These are phyloP conservation scores for Tritrichomonas foetus DNA, from an alignment of 208 protist genomes.

Conservation along the genomic window DNA sequence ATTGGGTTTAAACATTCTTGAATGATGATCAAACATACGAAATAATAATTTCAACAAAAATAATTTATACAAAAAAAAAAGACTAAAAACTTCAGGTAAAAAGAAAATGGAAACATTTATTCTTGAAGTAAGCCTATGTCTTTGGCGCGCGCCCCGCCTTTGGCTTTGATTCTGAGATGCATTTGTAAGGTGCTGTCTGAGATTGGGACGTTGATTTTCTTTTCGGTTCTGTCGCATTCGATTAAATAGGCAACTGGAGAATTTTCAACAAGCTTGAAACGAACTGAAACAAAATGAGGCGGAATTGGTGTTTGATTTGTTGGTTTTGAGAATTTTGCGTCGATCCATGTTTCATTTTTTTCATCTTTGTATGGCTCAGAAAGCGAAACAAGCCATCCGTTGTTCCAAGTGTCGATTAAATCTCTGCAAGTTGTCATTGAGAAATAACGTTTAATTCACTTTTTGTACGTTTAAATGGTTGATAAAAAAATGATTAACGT, in stretches of 20 bases:
- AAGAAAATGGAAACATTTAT: too few species aligned
- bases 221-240: slow-evolving; percentile 25
- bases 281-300: slow-evolving; percentile 10
- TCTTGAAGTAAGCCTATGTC: background rate
- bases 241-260: slow-evolving; percentile 25
- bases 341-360: background rate
- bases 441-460: background rate
- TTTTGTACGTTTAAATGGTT: background rate
- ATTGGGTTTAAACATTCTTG: too few species aligned
- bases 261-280: background rate
- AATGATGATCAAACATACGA: too few species aligned
- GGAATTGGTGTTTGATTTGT: slow-evolving; percentile 38
- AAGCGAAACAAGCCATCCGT: background rate
- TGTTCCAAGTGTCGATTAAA: slow-evolving; percentile 16
- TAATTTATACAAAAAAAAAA: too few species aligned
- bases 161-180: slow-evolving; percentile 20
- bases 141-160: background rate
- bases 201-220: background rate
- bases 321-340: slow-evolving; percentile 28
- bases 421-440: background rate
- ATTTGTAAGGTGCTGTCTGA: slow-evolving; percentile 15
- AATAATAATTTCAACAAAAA: too few species aligned
- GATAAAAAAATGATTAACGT: too few species aligned
- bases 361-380: slow-evolving; percentile 37
- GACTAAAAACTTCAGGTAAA: too few species aligned